Evolutionary conservation across 2,329 filamentous ascomycete genomes (phyloP), one percentile per base, ranked within the genome.

Genomic region (Trichoderma cornu-damae): DNA sequence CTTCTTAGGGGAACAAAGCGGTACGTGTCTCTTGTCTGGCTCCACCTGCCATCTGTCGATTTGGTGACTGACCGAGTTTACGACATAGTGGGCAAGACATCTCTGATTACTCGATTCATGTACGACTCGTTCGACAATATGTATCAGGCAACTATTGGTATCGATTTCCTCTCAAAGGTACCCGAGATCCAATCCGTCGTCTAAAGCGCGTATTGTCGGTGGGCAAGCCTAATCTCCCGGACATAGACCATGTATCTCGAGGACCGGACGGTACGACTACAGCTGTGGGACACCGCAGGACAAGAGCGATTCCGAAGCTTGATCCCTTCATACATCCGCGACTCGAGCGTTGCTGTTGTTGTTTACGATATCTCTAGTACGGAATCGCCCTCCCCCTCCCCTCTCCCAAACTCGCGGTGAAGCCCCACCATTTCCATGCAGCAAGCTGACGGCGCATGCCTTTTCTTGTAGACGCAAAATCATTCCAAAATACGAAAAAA

Each of bases 61-160:
- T 49, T 44, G 35, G 26, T 44, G 55, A 64, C 70, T 70, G 63
- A 72, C 49, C 46, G 43, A 47, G 34, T 60, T 12, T 49, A 53
- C 53, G 59, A 63, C 72, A 96, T 72, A 97, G 94, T 99, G 68
- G 94, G 94, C 72, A 99, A 99, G 79, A 99, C 94, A 30, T 99
- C 94, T 61, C 79, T 99, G 67, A 99, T 99, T 73, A 99, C 94
- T 64, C 87, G 94, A 63, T 99, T 99, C 81, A 99, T 99, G 94
- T 99, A 99, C 81, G 94, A 99, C 76, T 97, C 94, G 47, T 99
- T 99, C 80, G 94, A 99, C 80, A 96, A 96, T 77, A 97, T 93
- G 81, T 99, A 99, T 78, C 94, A 99, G 77, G 94, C 94, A 58
- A 99, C 94, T 37, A 97, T 99, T 70, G 94, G 94, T 70, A 99